Evolutionary conservation across 768 basidiomycete species (phyloP).

Genomic region (Pleurotus eryngii): DNA sequence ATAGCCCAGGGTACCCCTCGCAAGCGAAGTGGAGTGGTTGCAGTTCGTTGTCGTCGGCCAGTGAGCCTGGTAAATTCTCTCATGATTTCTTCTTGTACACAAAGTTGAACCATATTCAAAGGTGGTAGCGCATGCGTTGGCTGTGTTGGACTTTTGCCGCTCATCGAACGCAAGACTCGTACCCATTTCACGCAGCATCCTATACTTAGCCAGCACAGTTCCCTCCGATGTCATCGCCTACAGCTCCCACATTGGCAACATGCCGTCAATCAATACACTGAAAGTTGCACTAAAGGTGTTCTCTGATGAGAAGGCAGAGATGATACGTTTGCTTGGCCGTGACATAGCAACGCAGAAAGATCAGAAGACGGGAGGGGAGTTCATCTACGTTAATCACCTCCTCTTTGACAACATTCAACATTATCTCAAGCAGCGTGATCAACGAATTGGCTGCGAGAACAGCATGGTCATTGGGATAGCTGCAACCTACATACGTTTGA

Average conservation of each 20-base stretch:
- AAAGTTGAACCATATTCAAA: background rate
- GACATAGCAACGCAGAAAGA: too few species aligned
- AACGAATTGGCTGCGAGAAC: conserved; percentile 25
- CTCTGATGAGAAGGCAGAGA: too few species aligned
- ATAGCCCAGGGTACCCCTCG: background rate
- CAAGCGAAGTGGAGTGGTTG: background rate
- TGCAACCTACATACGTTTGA: conserved; percentile 15
- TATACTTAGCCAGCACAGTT: conserved; percentile 14
- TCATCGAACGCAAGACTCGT: conserved; percentile 13
- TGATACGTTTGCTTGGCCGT: too few species aligned
- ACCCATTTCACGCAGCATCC: conserved; percentile 13
- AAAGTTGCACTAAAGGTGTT: too few species aligned
- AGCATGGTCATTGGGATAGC: conserved; percentile 22
- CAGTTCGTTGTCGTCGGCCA: too few species aligned
- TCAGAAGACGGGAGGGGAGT: conserved; percentile 7
- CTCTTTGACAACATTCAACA: conserved; percentile 29
- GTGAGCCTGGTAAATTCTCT: too few species aligned
- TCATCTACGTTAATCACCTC: conserved; percentile 6
- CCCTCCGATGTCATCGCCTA: conserved; percentile 13
- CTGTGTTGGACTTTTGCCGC: conserved; percentile 16
- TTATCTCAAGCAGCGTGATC: conserved; percentile 21
- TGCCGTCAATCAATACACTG: background rate
- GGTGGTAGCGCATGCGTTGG: conserved; percentile 12
- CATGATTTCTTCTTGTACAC: background rate
- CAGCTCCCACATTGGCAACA: conserved; percentile 11